Conservation (phyloP, 1,284 basidiomycete species). For the Pseudozyma thailandica region DNA sequence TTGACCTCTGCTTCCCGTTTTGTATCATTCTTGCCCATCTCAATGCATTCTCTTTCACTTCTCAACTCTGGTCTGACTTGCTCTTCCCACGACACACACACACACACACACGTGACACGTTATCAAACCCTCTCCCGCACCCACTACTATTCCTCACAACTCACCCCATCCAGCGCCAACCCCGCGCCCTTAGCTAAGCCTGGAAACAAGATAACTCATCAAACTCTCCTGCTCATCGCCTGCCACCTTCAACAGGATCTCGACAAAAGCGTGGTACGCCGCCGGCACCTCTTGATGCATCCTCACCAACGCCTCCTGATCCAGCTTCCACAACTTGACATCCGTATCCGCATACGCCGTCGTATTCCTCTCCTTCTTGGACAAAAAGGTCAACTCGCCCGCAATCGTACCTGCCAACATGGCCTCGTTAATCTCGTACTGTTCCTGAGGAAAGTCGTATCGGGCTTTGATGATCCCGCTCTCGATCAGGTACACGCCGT, state of each 20-base stretch:
- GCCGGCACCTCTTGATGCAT: slow-evolving; percentile 38
- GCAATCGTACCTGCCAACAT: slow-evolving; percentile 67
- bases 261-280: slow-evolving; percentile 48
- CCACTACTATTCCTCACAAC: too few species aligned
- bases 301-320: slow-evolving; percentile 32
- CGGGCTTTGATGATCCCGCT: slow-evolving; percentile 64
- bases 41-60: not conserved
- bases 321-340: slow-evolving; percentile 59
- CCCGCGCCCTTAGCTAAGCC: slow-evolving; percentile 42
- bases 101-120: too few species aligned
- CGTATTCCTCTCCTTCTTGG: slow-evolving; percentile 57
- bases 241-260: slow-evolving; percentile 59
- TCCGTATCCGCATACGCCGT: slow-evolving; percentile 63
- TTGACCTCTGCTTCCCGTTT: not conserved
- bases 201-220: slow-evolving; percentile 65
- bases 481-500: slow-evolving; percentile 69
- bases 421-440: slow-evolving; percentile 66
- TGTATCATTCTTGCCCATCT: not conserved
- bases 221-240: slow-evolving; percentile 65
- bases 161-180: not conserved
- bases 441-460: slow-evolving; percentile 64
- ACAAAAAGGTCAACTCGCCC: slow-evolving; percentile 63
- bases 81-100: too few species aligned
- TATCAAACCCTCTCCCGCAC: too few species aligned
- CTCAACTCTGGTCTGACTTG: too few species aligned